These are phyloP conservation scores for Lactifluus pinguis DNA, from an alignment of 768 basidiomycete species.

Conservation along the genomic window DNA sequence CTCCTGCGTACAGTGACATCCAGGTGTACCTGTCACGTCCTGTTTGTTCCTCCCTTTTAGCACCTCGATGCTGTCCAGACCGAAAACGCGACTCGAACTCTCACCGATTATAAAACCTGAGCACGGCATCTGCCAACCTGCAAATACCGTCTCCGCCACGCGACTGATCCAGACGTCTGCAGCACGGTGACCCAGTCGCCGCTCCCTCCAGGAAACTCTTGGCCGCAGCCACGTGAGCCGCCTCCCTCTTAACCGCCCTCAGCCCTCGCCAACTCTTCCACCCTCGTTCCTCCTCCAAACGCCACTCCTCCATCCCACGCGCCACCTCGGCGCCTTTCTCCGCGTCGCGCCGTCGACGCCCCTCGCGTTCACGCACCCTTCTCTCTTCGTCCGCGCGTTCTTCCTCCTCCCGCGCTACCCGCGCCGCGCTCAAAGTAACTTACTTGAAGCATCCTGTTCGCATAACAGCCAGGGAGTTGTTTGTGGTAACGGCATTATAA, in stretches of 20 bases:
- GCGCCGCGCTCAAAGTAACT: conserved; percentile 77
- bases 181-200: conserved; percentile 17
- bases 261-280: background rate
- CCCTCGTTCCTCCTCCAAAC: background rate
- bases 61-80: too few relatives aligned
- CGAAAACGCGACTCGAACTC: too few relatives aligned
- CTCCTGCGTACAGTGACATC: conserved; percentile 7
- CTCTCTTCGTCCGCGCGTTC: conserved; percentile 10
- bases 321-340: conserved; percentile 6
- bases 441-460: conserved; percentile 88
- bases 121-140: conserved; percentile 6
- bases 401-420: conserved; percentile 2
- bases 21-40: conserved; percentile 2
- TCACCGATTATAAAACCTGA: conserved; percentile 12
- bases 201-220: background rate
- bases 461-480: conserved; percentile 51
- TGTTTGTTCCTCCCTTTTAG: background rate
- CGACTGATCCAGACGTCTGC: conserved; percentile 8
- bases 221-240: conserved; percentile 1
- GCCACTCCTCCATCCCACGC: conserved; percentile 8
- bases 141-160: conserved; percentile 18
- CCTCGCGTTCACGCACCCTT: conserved; percentile 4
- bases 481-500: conserved; percentile 28
- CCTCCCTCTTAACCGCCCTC: conserved; percentile 11
- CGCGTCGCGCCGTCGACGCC: conserved; percentile 5